These are phyloP conservation scores for Lentinula boryana DNA, from an alignment of 768 basidiomycete species.

Conservation along the genomic window DNA sequence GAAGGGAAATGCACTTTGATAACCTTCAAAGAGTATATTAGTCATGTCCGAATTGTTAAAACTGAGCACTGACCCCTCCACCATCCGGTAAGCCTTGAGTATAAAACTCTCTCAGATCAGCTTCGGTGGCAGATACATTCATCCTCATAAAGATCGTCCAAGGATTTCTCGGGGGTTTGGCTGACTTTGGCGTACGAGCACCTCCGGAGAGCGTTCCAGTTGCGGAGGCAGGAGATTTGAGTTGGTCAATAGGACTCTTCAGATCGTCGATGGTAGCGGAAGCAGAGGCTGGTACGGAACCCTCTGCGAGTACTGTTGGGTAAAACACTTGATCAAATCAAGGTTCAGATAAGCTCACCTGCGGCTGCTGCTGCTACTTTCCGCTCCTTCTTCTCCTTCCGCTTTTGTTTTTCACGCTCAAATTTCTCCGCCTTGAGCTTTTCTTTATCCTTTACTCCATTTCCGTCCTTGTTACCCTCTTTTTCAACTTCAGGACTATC, in stretches of 20 bases:
- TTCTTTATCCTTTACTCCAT: not conserved
- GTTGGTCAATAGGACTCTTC: constrained; percentile 27
- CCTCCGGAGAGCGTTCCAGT: constrained; percentile 57
- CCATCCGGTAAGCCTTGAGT: constrained; percentile 47
- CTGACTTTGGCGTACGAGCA: constrained; percentile 64
- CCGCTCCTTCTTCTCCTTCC: constrained; percentile 58
- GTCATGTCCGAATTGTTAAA: not conserved
- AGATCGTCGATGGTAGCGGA: constrained; percentile 7
- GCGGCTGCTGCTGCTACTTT: constrained; percentile 44
- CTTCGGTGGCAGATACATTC: constrained; percentile 43
- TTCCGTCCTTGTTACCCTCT: constrained; percentile 4
- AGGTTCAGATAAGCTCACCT: not conserved
- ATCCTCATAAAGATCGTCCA: constrained; percentile 85
- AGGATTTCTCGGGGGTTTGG: constrained; percentile 60
- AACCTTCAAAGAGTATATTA: constrained; percentile 38
- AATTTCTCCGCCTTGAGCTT: constrained; percentile 36
- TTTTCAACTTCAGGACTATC: constrained; percentile 20
- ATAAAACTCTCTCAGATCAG: constrained; percentile 72
- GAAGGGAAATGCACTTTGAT: constrained; percentile 59
- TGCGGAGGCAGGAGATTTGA: constrained; percentile 54
- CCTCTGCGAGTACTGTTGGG: constrained; percentile 5
- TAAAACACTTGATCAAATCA: too few relatives aligned
- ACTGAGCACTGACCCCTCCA: constrained; percentile 43
- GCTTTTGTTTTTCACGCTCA: constrained; percentile 53
- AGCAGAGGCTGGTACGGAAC: constrained; percentile 17